These are phyloP conservation scores for Kuraishia borneana DNA, from an alignment of 805 yeast species.

Conservation along the genomic window DNA sequence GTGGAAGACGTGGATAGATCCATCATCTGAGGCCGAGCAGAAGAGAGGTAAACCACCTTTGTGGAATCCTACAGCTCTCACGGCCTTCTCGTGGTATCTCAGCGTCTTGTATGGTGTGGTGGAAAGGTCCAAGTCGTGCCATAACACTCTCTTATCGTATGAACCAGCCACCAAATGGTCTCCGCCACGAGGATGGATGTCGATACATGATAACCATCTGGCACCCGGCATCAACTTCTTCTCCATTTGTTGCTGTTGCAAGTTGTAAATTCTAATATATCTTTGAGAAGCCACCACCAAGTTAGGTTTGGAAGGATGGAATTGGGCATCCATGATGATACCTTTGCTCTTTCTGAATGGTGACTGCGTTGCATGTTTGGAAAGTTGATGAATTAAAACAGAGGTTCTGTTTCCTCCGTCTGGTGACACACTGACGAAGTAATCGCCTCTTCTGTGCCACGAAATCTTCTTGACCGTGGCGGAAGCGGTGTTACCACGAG, in stretches of 20 bases:
- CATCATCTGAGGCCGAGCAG: constrained; percentile 94
- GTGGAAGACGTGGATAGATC: constrained; percentile 87
- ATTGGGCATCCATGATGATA: constrained; percentile 88
- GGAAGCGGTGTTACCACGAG: constrained; percentile 30
- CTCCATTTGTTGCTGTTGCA: constrained; percentile 72
- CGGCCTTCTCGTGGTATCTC: constrained; percentile 92
- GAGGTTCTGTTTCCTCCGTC: constrained; percentile 72
- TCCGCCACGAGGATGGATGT: constrained; percentile 84
- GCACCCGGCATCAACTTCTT: constrained; percentile 93
- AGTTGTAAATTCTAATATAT: constrained; percentile 81
- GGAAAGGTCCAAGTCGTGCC: constrained; percentile 93
- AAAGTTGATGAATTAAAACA: constrained; percentile 87
- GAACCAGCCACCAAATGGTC: constrained; percentile 90
- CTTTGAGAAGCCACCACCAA: constrained; percentile 91
- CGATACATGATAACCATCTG: constrained; percentile 84
- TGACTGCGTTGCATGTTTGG: constrained; percentile 89
- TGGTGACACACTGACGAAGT: constrained; percentile 94
- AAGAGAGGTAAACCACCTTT: constrained; percentile 78
- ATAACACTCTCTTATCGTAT: constrained; percentile 86
- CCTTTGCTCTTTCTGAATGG: constrained; percentile 93
- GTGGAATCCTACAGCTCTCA: constrained; percentile 80
- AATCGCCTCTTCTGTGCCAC: constrained; percentile 98
- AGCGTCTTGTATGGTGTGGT: constrained; percentile 90
- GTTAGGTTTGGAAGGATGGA: constrained; percentile 95
- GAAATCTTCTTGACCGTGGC: constrained; percentile 67